phyloP scores from a whole-genome alignment of 2,329 filamentous ascomycete species.

The Ambrosiella cleistominuta region DNA sequence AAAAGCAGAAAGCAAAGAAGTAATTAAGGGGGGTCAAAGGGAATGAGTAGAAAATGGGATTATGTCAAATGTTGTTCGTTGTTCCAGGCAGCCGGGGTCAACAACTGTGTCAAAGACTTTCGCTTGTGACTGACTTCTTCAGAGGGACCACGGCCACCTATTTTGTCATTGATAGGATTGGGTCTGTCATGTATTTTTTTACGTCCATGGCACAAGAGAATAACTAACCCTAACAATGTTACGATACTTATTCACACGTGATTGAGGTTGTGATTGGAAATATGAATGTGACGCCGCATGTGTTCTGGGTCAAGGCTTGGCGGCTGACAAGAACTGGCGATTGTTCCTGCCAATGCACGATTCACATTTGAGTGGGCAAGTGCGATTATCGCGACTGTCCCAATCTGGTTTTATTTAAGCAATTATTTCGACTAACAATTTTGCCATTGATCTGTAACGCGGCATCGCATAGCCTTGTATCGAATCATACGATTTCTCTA shows the following conservation, averaged over 20 bases:
- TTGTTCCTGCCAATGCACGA: too few species aligned
- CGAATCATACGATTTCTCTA: too few species aligned
- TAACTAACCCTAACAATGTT: background rate
- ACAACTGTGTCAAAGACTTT: background rate
- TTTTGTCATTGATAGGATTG: background rate
- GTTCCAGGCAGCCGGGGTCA: slow-evolving; percentile 15
- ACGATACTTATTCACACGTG: background rate
- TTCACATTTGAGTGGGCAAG: too few species aligned
- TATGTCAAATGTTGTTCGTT: background rate
- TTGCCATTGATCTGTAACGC: too few species aligned
- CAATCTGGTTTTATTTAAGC: too few species aligned
- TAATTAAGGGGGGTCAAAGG: background rate
- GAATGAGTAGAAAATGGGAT: background rate
- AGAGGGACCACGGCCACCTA: background rate
- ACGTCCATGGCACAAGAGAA: background rate
- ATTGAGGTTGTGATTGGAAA: background rate
- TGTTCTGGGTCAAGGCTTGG: background rate
- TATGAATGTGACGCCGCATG: too few species aligned
- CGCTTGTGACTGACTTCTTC: background rate
- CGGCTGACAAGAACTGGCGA: background rate
- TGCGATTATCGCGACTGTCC: too few species aligned
- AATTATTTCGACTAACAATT: too few species aligned
- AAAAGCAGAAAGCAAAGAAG: background rate
- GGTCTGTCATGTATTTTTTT: background rate
- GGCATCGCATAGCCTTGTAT: too few species aligned